phyloP scores from a whole-genome alignment of 371 early-diverging fungal species.

The Sporodiniella umbellata region DNA sequence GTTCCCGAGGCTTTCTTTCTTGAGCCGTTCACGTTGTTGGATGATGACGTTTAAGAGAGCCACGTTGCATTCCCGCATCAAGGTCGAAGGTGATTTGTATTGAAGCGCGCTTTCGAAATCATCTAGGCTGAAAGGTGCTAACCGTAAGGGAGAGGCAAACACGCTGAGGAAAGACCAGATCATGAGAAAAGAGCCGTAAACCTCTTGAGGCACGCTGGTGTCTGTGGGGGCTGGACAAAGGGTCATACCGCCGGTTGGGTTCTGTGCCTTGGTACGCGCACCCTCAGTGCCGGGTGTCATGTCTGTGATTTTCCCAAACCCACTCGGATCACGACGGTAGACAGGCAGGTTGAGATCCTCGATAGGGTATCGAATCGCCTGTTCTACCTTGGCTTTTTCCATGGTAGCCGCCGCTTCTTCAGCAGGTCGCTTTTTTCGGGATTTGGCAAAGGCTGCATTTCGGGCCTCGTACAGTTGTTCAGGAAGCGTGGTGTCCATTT shows the following conservation, averaged over 20 bases:
- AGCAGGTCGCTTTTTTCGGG: slow-evolving; percentile 37
- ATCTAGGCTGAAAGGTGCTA: slow-evolving; percentile 41
- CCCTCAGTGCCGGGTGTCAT: slow-evolving; percentile 30
- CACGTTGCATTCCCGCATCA: slow-evolving; percentile 35
- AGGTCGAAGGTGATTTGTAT: slow-evolving; percentile 14
- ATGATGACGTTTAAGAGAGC: slow-evolving; percentile 44
- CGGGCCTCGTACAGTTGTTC: slow-evolving; percentile 39
- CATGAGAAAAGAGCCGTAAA: slow-evolving; percentile 38
- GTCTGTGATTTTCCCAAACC: slow-evolving; percentile 26
- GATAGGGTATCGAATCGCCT: slow-evolving; percentile 52
- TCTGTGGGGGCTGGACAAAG: slow-evolving; percentile 20
- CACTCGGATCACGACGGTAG: slow-evolving; percentile 32
- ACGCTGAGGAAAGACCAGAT: slow-evolving; percentile 44
- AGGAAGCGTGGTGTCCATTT: slow-evolving; percentile 50
- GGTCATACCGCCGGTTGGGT: slow-evolving; percentile 35
- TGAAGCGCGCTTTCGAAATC: slow-evolving; percentile 44
- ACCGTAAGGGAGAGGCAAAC: slow-evolving; percentile 34
- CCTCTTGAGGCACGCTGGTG: slow-evolving; percentile 26
- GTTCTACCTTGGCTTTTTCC: slow-evolving; percentile 24
- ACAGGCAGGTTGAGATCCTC: slow-evolving; percentile 56
- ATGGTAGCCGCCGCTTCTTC: slow-evolving; percentile 4
- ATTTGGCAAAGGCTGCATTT: slow-evolving; percentile 42
- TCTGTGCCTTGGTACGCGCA: slow-evolving; percentile 7
- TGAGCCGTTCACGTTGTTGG: slow-evolving; percentile 22
- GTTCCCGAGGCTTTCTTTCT: slow-evolving; percentile 20